phyloP scores from a whole-genome alignment of 805 yeast species.

The Komagataella mondaviorum region DNA sequence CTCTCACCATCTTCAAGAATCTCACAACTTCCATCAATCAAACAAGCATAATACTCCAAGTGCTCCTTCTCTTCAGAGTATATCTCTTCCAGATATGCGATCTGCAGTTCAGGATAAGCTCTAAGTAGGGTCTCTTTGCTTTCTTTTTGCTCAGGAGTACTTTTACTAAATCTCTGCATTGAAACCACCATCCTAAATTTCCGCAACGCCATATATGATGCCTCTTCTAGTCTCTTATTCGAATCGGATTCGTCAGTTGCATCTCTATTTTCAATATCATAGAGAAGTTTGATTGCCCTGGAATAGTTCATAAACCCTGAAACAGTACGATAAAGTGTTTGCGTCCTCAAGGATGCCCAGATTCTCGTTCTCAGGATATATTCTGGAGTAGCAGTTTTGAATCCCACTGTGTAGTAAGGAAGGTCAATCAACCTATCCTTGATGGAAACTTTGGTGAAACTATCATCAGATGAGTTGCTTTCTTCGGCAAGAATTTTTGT shows the following conservation, averaged over 20 bases:
- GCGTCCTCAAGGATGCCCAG: constrained; percentile 81
- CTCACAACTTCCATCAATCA: constrained; percentile 45
- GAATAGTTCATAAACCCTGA: constrained; percentile 76
- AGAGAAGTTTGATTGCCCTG: constrained; percentile 57
- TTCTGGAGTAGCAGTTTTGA: constrained; percentile 50
- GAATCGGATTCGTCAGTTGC: constrained; percentile 16
- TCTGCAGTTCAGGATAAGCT: constrained; percentile 55
- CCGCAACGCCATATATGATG: constrained; percentile 39
- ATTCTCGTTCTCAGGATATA: constrained; percentile 60
- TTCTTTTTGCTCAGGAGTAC: constrained; percentile 49
- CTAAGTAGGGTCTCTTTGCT: constrained; percentile 55
- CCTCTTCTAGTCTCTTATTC: not conserved
- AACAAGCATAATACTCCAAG: constrained; percentile 43
- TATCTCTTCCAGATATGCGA: constrained; percentile 35
- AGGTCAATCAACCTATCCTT: constrained; percentile 40
- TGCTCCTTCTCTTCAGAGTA: constrained; percentile 22
- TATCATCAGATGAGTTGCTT: constrained; percentile 14
- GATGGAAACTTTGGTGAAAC: constrained; percentile 10
- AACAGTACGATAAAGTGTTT: constrained; percentile 71
- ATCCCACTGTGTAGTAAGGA: constrained; percentile 64
- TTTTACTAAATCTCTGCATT: constrained; percentile 72
- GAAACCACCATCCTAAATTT: constrained; percentile 75
- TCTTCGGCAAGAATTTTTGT: constrained; percentile 35
- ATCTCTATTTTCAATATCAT: constrained; percentile 51
- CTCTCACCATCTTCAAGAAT: constrained; percentile 25